phyloP scores from a whole-genome alignment of 2,329 filamentous ascomycete genomes.

The Colletotrichum tanaceti region DNA sequence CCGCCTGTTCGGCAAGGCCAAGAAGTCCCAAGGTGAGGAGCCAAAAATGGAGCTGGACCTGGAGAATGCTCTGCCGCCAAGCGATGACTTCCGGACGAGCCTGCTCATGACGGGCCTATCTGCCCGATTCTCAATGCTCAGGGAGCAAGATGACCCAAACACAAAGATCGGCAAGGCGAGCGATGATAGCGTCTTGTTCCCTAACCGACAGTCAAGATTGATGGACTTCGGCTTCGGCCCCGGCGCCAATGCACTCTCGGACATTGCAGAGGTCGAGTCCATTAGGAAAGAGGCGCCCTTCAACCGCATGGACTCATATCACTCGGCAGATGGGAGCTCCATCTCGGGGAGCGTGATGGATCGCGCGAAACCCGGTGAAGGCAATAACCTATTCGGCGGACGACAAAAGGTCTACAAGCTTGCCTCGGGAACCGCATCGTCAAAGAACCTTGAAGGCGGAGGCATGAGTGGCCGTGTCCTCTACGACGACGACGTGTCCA shows the following conservation, averaged over 20 bases:
- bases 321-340: conserved; percentile 74
- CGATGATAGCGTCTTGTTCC: conserved; percentile 91
- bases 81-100: conserved; percentile 94
- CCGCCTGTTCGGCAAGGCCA: conserved; percentile 65
- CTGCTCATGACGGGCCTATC: conserved; percentile 95
- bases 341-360: conserved; percentile 81
- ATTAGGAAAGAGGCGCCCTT: conserved; percentile 71
- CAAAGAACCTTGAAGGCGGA: conserved; percentile 54
- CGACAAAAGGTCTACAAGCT: conserved; percentile 96
- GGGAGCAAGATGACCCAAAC: conserved; percentile 91
- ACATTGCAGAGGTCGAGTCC: conserved; percentile 93
- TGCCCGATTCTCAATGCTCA: conserved; percentile 94
- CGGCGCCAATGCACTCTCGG: conserved; percentile 66
- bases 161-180: conserved; percentile 93
- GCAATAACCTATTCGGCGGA: conserved; percentile 93
- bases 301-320: conserved; percentile 73
- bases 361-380: conserved; percentile 83
- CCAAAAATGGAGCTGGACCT: conserved; percentile 78
- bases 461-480: conserved; percentile 74
- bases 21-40: conserved; percentile 67
- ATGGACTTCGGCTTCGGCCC: conserved; percentile 72
- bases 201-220: conserved; percentile 82
- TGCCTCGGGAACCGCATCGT: conserved; percentile 61
- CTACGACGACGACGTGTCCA: conserved; percentile 87
- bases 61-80: conserved; percentile 77